Percentiles rank a stretch among this genome's conserved stretches.
These are phyloP conservation scores for Lachnellula subtilissima DNA, from an alignment of 2,329 filamentous ascomycete genomes.

Conservation along the genomic window DNA sequence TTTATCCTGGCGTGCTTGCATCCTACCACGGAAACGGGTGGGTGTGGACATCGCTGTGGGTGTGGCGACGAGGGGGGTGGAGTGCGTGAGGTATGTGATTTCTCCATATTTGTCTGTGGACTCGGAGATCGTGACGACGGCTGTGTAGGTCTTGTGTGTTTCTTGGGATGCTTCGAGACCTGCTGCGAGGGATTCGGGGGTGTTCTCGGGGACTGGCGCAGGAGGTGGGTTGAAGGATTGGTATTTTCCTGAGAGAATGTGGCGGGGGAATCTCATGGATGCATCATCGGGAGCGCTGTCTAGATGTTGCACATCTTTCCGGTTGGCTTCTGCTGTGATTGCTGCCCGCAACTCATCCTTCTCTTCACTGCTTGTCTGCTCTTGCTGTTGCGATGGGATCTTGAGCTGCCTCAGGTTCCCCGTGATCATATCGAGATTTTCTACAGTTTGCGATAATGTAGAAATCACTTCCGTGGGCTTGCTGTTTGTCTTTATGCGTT, in stretches of 20 bases:
- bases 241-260: conserved; percentile 65
- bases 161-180: conserved; percentile 37
- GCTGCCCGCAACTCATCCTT: conserved; percentile 36
- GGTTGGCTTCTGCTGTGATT: conserved; percentile 40
- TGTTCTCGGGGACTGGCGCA: conserved; percentile 58
- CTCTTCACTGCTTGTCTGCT: conserved; percentile 20
- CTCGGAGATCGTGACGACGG: conserved; percentile 63
- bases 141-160: conserved; percentile 55
- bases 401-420: conserved; percentile 40
- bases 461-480: conserved; percentile 58
- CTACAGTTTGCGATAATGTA: conserved; percentile 57
- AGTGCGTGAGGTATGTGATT: conserved; percentile 56
- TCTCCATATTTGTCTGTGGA: conserved; percentile 56
- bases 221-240: conserved; percentile 84
- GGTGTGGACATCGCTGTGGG: conserved; percentile 10
- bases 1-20: conserved; percentile 58
- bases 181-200: conserved; percentile 33
- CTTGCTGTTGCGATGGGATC: conserved; percentile 15
- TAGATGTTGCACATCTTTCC: conserved; percentile 48
- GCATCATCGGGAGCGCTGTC: conserved; percentile 40
- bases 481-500: conserved; percentile 45
- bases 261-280: conserved; percentile 60
- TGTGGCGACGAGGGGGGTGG: conserved; percentile 48
- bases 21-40: conserved; percentile 63
- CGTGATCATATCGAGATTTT: conserved; percentile 56